Percentiles rank a stretch among this genome's conserved stretches.
These are phyloP conservation scores for Globisporangium spiculum DNA, from an alignment of 352 stramenopile genomes.

Conservation along the genomic window DNA sequence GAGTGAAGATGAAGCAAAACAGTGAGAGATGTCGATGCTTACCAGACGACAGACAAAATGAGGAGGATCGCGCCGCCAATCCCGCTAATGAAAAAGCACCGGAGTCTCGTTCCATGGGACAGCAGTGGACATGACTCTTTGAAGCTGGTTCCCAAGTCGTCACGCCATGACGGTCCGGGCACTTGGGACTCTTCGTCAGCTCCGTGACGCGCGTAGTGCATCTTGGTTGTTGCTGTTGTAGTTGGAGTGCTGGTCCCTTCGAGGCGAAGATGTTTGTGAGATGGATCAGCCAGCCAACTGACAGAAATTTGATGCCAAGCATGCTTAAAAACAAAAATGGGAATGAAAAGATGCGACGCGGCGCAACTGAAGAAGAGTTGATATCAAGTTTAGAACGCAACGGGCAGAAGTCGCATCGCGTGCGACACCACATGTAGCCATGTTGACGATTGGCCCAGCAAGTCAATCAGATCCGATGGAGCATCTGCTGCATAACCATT, in stretches of 20 bases:
- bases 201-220: constrained; percentile 16
- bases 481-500: constrained; percentile 34
- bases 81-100: constrained; percentile 3
- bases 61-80: constrained; percentile 3
- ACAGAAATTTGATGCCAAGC: background rate
- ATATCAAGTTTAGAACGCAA: background rate
- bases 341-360: constrained; percentile 1
- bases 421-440: background rate
- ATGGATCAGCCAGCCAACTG: background rate
- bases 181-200: constrained; percentile 8
- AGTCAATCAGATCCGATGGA: constrained; percentile 20
- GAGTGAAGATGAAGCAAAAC: background rate
- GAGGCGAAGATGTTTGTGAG: background rate
- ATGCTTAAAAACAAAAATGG: background rate
- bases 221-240: background rate
- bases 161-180: constrained; percentile 6
- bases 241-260: background rate
- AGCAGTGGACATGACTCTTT: constrained; percentile 15
- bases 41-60: constrained; percentile 13
- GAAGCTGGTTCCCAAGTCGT: constrained; percentile 10
- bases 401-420: background rate
- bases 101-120: constrained; percentile 4
- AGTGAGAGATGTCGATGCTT: background rate
- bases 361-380: background rate
- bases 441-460: background rate